These are phyloP conservation scores for Eucalyptus shirleyi DNA, from an alignment of 345 rosid species.

Conservation along the genomic window DNA sequence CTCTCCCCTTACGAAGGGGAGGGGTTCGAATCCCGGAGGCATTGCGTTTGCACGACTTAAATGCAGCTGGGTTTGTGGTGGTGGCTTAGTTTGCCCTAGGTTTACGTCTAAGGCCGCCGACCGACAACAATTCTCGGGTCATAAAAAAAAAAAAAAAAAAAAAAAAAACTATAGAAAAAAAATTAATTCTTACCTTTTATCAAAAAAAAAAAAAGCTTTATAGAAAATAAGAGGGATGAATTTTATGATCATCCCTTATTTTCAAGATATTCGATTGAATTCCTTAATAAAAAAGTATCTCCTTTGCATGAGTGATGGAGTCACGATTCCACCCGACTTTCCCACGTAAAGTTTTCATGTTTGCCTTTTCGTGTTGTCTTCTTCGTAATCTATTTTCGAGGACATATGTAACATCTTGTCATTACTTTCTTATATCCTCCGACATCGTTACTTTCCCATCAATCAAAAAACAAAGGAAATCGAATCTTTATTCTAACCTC, in stretches of 20 bases:
- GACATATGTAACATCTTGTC: background rate
- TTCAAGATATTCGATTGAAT: background rate
- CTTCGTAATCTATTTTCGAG: background rate
- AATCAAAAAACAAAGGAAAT: background rate
- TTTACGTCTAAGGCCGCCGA: fast-evolving
- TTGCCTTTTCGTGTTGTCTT: background rate
- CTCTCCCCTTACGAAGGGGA: too few species aligned
- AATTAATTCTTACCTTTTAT: too few species aligned
- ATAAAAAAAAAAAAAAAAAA: too few species aligned
- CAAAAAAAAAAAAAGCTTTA: too few species aligned
- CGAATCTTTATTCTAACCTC: background rate
- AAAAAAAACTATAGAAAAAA: too few species aligned
- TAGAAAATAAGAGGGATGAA: background rate
- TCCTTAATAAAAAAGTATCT: background rate
- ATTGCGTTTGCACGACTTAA: fast-evolving
- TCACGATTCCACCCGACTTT: background rate
- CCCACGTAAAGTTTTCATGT: background rate
- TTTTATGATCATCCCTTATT: background rate
- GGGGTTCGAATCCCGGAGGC: too few species aligned
- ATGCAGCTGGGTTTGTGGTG: fast-evolving
- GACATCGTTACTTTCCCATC: background rate
- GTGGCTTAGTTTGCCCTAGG: fast-evolving
- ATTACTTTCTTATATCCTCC: background rate
- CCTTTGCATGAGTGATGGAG: background rate
- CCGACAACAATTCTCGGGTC: fast-evolving